Conservation (phyloP, 257 asterid genomes). For the Ophiorrhiza pumila region DNA sequence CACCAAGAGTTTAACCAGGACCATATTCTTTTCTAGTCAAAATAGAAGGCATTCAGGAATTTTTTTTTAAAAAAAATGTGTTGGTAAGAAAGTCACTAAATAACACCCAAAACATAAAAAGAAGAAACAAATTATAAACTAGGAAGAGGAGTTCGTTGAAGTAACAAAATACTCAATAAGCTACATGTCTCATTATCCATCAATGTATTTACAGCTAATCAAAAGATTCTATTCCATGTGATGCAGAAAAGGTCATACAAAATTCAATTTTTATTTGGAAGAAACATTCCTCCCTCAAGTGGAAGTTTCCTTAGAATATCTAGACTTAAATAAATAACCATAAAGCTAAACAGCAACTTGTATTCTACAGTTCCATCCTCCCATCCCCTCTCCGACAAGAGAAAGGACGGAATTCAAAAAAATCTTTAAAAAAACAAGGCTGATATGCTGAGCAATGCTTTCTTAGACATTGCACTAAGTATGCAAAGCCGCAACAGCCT, state of each 20-base stretch:
- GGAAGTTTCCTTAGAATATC: neutral
- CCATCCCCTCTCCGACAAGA: neutral
- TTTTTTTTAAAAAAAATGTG: too few species aligned
- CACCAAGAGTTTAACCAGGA: neutral
- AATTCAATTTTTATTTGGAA: neutral
- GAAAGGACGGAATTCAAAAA: neutral
- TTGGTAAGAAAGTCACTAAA: neutral
- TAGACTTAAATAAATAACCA: neutral
- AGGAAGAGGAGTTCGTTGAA: neutral
- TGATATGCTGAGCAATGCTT: neutral
- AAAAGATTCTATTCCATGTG: neutral
- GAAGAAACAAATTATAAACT: neutral
- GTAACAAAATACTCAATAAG: neutral
- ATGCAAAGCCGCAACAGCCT: neutral
- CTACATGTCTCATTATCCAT: neutral
- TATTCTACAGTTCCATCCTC: neutral
- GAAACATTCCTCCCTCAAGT: neutral
- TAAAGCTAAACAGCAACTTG: neutral
- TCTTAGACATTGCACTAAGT: neutral
- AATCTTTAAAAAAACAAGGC: neutral
- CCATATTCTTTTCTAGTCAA: neutral
- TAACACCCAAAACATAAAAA: too few species aligned
- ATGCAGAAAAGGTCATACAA: neutral
- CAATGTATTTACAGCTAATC: neutral
- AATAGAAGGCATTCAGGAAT: neutral